phyloP scores from a whole-genome alignment of 352 stramenopile genomes.

The Phytophthora chlamydospora region DNA sequence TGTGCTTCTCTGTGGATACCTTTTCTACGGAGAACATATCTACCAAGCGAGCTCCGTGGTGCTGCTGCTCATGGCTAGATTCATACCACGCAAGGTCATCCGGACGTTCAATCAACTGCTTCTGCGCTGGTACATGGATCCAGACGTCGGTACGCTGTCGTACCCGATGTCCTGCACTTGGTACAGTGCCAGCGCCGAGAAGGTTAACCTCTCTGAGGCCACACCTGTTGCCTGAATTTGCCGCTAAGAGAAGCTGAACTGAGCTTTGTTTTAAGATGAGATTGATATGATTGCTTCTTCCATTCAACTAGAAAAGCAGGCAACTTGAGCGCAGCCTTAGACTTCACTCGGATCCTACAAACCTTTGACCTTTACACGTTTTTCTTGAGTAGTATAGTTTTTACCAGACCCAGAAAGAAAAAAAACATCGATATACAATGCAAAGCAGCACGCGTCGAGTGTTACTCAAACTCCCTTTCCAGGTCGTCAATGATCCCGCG shows the following conservation, averaged over 20 bases:
- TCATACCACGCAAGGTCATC: constrained; percentile 27
- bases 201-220: constrained; percentile 25
- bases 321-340: too few relatives aligned
- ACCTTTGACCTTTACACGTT: not conserved
- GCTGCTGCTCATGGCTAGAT: constrained; percentile 21
- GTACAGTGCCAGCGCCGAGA: constrained; percentile 29
- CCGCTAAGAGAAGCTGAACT: too few relatives aligned
- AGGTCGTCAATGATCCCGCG: not conserved
- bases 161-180: constrained; percentile 26
- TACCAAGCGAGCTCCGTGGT: constrained; percentile 29
- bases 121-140: constrained; percentile 28
- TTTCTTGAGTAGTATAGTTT: too few relatives aligned
- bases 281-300: too few relatives aligned
- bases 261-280: too few relatives aligned
- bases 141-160: constrained; percentile 15
- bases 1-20: constrained; percentile 27
- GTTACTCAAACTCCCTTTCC: not conserved
- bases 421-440: too few relatives aligned
- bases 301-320: too few relatives aligned
- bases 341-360: too few relatives aligned
- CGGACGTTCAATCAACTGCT: constrained; percentile 35
- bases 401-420: too few relatives aligned
- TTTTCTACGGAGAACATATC: constrained; percentile 29
- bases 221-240: constrained; percentile 13
- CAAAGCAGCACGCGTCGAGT: too few relatives aligned